Conservation (phyloP, 2,329 filamentous ascomycete species). For the Neonectria punicea region DNA sequence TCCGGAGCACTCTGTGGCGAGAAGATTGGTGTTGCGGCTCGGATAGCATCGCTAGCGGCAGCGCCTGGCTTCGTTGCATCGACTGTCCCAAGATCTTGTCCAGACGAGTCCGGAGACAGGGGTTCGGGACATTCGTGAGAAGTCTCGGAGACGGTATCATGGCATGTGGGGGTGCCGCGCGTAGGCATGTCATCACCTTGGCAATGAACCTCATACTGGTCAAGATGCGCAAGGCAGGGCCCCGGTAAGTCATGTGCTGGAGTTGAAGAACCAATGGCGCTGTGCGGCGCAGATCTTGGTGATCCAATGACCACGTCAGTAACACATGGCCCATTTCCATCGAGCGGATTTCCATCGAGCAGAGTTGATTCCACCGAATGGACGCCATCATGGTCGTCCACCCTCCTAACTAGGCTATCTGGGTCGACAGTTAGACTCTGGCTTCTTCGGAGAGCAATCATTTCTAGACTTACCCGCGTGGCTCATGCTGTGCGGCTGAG, state of each 20-base stretch:
- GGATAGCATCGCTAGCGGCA: no score
- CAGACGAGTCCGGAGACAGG: no score
- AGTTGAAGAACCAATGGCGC: background rate
- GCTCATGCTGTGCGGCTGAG: background rate
- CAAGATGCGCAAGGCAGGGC: background rate
- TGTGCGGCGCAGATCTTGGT: background rate
- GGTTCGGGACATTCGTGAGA: no score
- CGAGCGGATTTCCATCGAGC: no score
- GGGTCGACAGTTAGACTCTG: background rate
- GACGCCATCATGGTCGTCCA: background rate
- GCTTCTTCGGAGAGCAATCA: background rate
- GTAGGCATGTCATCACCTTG: background rate
- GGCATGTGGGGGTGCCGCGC: background rate
- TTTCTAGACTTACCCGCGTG: background rate
- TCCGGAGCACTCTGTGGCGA: background rate
- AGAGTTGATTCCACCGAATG: background rate
- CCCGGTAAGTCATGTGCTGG: background rate
- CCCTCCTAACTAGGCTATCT: background rate
- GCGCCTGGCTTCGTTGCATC: no score
- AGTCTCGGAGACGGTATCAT: no score
- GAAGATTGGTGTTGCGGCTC: no score
- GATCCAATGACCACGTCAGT: background rate
- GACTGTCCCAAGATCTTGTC: no score
- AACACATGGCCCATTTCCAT: background rate
- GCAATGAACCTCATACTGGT: background rate